Evolutionary conservation across 495 filamentous ascomycete genomes (phyloP).

Genomic region (Niebla homalea): DNA sequence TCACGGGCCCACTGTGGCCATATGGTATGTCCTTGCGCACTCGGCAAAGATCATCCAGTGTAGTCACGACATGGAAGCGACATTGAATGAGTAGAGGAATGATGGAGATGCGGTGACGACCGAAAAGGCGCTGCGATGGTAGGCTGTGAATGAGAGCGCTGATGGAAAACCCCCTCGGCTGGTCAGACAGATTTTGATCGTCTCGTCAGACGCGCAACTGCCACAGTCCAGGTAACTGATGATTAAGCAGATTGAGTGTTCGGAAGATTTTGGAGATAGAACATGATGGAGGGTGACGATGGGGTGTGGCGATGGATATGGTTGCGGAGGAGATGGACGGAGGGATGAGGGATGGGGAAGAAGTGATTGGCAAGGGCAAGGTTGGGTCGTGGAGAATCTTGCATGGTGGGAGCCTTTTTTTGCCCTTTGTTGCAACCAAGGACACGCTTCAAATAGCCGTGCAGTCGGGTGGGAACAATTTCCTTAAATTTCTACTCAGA

Average conservation of each 20-base stretch:
- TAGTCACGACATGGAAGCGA: too few relatives aligned
- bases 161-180: too few relatives aligned
- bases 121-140: too few relatives aligned
- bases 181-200: too few relatives aligned
- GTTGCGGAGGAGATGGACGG: conserved; percentile 1
- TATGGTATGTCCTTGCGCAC: not conserved
- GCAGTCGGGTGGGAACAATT: not conserved
- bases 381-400: not conserved
- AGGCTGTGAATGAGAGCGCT: too few relatives aligned
- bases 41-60: not conserved
- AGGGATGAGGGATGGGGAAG: conserved; percentile 1
- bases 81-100: too few relatives aligned
- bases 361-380: not conserved
- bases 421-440: not conserved
- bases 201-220: too few relatives aligned
- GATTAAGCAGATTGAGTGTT: not conserved
- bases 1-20: not conserved
- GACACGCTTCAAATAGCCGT: not conserved
- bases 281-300: not conserved
- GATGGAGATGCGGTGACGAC: too few relatives aligned
- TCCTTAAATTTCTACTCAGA: not conserved
- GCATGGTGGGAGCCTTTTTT: not conserved
- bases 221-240: too few relatives aligned
- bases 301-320: not conserved
- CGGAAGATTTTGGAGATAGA: not conserved